These are phyloP conservation scores for Pseudovirgaria hyperparasitica DNA, from an alignment of 2,329 filamentous ascomycete genomes.

Conservation along the genomic window DNA sequence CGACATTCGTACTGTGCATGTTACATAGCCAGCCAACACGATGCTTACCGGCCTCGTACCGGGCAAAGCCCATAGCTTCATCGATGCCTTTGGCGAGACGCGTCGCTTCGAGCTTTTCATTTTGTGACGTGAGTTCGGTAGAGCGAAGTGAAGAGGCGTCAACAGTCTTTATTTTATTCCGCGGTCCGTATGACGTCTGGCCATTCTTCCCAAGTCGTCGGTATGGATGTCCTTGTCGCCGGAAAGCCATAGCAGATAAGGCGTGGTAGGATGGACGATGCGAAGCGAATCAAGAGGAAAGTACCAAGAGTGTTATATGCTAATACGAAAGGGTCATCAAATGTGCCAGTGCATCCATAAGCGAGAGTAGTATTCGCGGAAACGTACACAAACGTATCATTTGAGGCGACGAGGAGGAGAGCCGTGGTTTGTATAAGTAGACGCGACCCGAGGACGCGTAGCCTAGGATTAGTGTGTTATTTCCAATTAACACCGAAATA, in stretches of 20 bases:
- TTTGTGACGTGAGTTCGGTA: slow-evolving; percentile 75
- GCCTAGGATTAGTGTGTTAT: no score
- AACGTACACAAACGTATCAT: neutral
- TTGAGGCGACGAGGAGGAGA: slow-evolving; percentile 7
- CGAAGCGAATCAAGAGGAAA: slow-evolving; percentile 5
- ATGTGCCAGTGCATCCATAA: neutral
- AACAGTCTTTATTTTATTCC: slow-evolving; percentile 60
- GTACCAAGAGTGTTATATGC: slow-evolving; percentile 19
- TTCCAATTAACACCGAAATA: no score
- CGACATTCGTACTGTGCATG: slow-evolving; percentile 75
- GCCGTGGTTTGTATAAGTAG: slow-evolving; percentile 9
- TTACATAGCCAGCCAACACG: slow-evolving; percentile 91
- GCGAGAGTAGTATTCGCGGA: neutral
- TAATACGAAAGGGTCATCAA: neutral
- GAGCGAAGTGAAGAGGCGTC: slow-evolving; percentile 60
- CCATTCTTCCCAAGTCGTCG: slow-evolving; percentile 30
- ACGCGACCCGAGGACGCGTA: slow-evolving; percentile 2
- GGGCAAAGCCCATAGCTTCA: slow-evolving; percentile 84
- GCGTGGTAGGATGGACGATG: slow-evolving; percentile 8
- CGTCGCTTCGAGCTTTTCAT: slow-evolving; percentile 83
- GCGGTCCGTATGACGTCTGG: slow-evolving; percentile 34
- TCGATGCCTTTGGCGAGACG: slow-evolving; percentile 80
- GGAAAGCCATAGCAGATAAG: slow-evolving; percentile 29
- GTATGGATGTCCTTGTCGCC: slow-evolving; percentile 26
- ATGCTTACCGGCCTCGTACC: slow-evolving; percentile 79